Evolutionary conservation across 352 stramenopile species (phyloP).

Genomic region (Pythium brassicae): DNA sequence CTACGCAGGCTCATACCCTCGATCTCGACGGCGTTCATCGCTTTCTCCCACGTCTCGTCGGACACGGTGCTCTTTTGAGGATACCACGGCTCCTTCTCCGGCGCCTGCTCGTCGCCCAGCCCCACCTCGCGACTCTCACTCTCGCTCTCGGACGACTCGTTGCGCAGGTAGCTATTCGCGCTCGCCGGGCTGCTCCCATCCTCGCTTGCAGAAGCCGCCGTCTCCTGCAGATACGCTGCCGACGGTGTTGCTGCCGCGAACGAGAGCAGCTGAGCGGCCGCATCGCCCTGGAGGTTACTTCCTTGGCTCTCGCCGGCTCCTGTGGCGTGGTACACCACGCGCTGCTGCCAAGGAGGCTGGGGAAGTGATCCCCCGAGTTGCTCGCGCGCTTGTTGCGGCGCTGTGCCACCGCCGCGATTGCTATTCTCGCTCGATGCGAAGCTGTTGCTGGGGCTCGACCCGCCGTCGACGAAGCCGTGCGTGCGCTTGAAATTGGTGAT

Average conservation of each 20-base stretch:
- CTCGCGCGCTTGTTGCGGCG: no score
- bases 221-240: no score
- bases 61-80: constrained; percentile 55
- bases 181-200: no score
- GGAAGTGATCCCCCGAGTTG: no score
- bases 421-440: not conserved
- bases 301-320: not conserved
- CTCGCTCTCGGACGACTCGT: constrained; percentile 27
- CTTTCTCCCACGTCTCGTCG: constrained; percentile 55
- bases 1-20: constrained; percentile 67
- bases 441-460: not conserved
- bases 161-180: constrained; percentile 13
- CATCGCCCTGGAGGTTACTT: constrained; percentile 15
- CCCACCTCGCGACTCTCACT: constrained; percentile 20
- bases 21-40: constrained; percentile 62
- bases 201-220: no score
- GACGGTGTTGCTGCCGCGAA: no score
- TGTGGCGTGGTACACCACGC: no score
- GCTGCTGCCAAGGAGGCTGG: no score
- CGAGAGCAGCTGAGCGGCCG: not conserved
- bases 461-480: constrained; percentile 30
- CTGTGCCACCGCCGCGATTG: not conserved
- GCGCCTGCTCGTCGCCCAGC: constrained; percentile 3
- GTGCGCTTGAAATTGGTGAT: constrained; percentile 47
- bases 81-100: constrained; percentile 32